Conservation (phyloP, 2,329 filamentous ascomycete species). For the Aureobasidium pullulans region DNA sequence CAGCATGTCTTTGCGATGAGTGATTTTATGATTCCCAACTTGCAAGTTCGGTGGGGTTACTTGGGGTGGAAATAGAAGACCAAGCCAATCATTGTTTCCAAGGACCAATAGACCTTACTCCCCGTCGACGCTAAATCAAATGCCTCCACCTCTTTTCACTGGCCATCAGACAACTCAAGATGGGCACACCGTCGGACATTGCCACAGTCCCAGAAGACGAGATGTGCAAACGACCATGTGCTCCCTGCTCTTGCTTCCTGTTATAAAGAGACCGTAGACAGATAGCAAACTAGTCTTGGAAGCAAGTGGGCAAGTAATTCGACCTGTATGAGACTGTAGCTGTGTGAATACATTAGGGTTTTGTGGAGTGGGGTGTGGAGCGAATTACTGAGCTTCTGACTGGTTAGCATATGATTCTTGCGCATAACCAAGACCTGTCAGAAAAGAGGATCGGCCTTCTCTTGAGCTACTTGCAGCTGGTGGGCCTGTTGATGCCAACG, state of each 20-base stretch:
- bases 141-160: not conserved
- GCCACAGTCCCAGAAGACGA: not conserved
- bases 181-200: no score
- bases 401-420: not conserved
- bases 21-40: not conserved
- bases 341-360: not conserved
- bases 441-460: not conserved
- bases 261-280: no score
- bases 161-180: not conserved
- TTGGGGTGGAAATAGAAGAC: not conserved
- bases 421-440: not conserved
- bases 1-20: not conserved
- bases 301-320: no score
- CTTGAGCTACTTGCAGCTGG: not conserved
- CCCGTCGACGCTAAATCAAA: not conserved
- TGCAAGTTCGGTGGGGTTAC: not conserved
- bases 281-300: no score
- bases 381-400: not conserved
- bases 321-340: no score
- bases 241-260: no score
- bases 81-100: not conserved
- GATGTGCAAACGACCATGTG: no score
- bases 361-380: not conserved
- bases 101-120: not conserved
- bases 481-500: not conserved